These are phyloP conservation scores for Phragmites australis DNA, from an alignment of 176 grass and related monocot genomes.

Conservation along the genomic window DNA sequence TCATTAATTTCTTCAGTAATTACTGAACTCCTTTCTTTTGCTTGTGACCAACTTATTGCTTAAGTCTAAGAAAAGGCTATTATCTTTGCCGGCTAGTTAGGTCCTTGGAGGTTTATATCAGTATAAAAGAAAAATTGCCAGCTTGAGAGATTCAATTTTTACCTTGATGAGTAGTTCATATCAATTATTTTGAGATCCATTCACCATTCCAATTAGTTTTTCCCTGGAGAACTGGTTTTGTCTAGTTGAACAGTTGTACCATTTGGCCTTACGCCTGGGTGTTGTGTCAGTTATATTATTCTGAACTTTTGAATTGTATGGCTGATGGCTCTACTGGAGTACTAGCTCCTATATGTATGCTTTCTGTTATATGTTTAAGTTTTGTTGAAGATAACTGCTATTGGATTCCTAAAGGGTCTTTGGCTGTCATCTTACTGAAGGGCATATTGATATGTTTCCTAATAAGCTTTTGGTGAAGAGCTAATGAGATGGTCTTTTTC, in stretches of 20 bases:
- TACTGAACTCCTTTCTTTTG: not conserved
- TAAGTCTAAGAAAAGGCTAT: not conserved
- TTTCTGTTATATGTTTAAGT: not conserved
- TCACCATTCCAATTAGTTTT: not conserved
- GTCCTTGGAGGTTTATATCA: not conserved
- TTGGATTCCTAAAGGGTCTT: not conserved
- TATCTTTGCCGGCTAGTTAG: not conserved
- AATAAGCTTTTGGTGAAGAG: not conserved
- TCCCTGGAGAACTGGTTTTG: not conserved
- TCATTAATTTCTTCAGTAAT: not conserved
- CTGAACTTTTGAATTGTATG: not conserved
- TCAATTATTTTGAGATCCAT: not conserved
- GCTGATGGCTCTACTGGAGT: not conserved
- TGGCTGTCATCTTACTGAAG: slow-evolving; percentile 14
- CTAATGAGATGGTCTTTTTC: not conserved
- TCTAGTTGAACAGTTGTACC: not conserved
- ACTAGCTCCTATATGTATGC: not conserved
- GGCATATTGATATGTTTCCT: not conserved
- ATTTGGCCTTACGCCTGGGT: not conserved
- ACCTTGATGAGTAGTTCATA: slow-evolving; percentile 14
- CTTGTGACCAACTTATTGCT: not conserved
- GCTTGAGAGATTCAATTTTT: not conserved
- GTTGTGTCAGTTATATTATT: not conserved
- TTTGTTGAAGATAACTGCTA: not conserved
- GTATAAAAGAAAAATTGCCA: not conserved